These are phyloP conservation scores for Coniochaeta sp. DNA, from an alignment of 2,329 filamentous ascomycete genomes.

Conservation along the genomic window DNA sequence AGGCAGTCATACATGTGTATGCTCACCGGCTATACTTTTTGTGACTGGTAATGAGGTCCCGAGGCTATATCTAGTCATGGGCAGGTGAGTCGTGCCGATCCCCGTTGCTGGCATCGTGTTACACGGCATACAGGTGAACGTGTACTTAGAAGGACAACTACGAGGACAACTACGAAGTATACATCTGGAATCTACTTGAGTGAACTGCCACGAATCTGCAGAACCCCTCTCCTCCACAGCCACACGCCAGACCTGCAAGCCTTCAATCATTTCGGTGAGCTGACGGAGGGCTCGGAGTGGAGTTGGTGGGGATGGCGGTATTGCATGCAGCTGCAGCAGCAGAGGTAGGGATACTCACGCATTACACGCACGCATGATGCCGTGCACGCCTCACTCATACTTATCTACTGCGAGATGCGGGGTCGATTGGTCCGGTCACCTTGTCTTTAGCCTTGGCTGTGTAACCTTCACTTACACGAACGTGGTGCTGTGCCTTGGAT, in stretches of 20 bases:
- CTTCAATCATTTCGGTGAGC: neutral
- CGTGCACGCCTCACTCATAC: neutral
- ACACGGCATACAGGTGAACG: neutral
- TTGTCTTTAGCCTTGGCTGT: neutral
- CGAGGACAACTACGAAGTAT: no score
- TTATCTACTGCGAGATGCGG: neutral
- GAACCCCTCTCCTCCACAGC: neutral
- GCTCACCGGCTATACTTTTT: neutral
- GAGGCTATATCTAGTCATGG: neutral
- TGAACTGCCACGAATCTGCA: neutral
- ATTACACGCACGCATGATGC: neutral
- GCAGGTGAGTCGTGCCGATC: neutral
- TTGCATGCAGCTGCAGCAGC: neutral
- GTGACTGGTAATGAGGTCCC: neutral
- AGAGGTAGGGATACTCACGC: neutral
- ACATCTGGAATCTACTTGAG: no score
- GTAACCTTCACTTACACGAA: neutral
- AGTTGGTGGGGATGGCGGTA: neutral
- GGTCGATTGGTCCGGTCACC: neutral
- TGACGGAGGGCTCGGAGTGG: neutral
- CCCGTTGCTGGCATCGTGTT: neutral
- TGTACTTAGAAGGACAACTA: neutral
- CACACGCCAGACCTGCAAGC: neutral
- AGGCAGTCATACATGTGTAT: no score
- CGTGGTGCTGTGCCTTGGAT: neutral